Evolutionary conservation across 331 rosid genomes (phyloP).

Genomic region (Prunus yedoensis): DNA sequence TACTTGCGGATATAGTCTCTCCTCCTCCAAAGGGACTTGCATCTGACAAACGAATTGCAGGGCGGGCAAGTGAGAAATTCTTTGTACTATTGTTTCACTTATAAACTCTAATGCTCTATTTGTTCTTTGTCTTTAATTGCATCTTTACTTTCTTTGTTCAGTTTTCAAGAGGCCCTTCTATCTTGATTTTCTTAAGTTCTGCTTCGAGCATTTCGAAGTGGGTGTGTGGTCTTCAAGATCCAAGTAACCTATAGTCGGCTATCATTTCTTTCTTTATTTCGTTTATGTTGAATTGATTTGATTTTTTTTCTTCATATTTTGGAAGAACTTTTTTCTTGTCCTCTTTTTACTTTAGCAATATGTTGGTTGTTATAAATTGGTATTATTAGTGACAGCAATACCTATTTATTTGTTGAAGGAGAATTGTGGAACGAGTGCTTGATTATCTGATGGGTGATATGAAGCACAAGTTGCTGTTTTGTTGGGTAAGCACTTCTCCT

Average conservation of each 20-base stretch:
- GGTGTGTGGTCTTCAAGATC: slow-evolving; percentile 91
- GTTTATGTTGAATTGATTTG: not conserved
- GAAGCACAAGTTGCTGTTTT: slow-evolving; percentile 64
- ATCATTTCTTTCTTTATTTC: not conserved
- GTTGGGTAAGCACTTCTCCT: slow-evolving; percentile 66
- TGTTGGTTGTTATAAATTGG: not conserved
- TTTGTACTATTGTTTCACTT: slow-evolving; percentile 17
- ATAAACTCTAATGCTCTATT: not conserved
- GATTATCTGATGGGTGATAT: slow-evolving; percentile 62
- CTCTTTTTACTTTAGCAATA: not conserved
- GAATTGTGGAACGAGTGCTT: slow-evolving; percentile 37
- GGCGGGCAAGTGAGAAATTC: slow-evolving; percentile 50
- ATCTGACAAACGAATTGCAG: slow-evolving; percentile 47
- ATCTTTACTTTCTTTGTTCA: slow-evolving; percentile 36
- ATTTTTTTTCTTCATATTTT: not conserved
- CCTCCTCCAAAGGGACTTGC: slow-evolving; percentile 50
- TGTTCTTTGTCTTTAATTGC: slow-evolving; percentile 8
- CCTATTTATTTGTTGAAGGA: slow-evolving; percentile 46
- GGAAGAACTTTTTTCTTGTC: slow-evolving; percentile 1
- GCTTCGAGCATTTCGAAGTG: slow-evolving; percentile 93
- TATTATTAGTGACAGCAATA: slow-evolving; percentile 11
- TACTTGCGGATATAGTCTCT: slow-evolving; percentile 68
- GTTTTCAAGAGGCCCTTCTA: slow-evolving; percentile 84
- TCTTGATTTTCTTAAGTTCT: slow-evolving; percentile 67
- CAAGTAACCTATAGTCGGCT: slow-evolving; percentile 42